A percentile compares a stretch with the other conserved stretches of the same genome.
phyloP scores from a whole-genome alignment of 108 stramenopile species.

The Schizochytrium sp. region DNA sequence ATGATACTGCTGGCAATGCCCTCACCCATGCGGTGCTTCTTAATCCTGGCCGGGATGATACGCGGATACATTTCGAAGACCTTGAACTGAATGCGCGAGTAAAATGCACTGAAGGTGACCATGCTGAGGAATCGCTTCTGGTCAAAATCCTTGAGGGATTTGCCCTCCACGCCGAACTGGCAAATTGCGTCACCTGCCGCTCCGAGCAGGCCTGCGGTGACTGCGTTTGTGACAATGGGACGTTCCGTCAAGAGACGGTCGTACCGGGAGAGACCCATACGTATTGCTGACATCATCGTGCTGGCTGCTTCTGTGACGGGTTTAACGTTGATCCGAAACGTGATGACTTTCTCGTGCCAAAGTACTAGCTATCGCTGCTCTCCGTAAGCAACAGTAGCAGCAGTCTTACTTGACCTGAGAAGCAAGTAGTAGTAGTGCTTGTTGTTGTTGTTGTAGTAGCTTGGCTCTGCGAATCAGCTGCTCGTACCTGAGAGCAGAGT shows the following conservation, averaged over 20 bases:
- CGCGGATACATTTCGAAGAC: constrained; percentile 32
- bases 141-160: not conserved
- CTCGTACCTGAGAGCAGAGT: not conserved
- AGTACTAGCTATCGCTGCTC: no score
- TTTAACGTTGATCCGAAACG: no score
- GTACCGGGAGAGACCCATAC: not conserved
- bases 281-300: constrained; percentile 34
- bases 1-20: constrained; percentile 25
- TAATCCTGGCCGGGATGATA: constrained; percentile 22
- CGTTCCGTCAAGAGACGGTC: constrained; percentile 14
- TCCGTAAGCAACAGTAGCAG: no score
- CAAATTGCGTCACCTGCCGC: constrained; percentile 45
- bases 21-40: not conserved
- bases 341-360: no score
- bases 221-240: constrained; percentile 25
- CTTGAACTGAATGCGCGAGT: not conserved
- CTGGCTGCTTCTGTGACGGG: not conserved
- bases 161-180: constrained; percentile 56
- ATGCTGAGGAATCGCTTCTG: constrained; percentile 33
- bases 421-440: no score
- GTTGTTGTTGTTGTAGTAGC: no score
- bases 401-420: no score
- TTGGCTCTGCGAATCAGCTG: no score
- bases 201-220: constrained; percentile 1
- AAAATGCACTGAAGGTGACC: constrained; percentile 57